Base-by-base conservation (phyloP, 2,329 filamentous ascomycete genomes). In the Phyllachora maydis region DNA sequence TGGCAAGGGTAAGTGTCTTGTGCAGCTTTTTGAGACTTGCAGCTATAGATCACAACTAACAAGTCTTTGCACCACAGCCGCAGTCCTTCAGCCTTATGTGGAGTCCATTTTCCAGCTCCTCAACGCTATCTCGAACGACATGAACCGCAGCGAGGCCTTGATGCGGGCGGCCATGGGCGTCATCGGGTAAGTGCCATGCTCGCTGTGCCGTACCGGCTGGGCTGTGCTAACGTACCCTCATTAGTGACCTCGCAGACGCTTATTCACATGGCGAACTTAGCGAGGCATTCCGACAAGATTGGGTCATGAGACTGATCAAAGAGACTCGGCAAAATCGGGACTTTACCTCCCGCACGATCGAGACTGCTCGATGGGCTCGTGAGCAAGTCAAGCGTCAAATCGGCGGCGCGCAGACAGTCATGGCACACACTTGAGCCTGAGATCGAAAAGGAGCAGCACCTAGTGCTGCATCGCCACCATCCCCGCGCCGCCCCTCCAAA, bases 131-230 rank as follows among this genome's bases (percentile, higher is more conserved):
- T 73, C 73, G 32, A 59, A 66, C 34, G 88, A 95, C 43, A 60
- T 64, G 34, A 91, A 88, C 57, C 76, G 82, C 36, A 92, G 81
- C 41, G 88, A 98, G 52, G 70, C 77, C 17, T 59, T 98, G 23
- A 74, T 95, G 61, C 67, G 88, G 36, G 78, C 85, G n/a, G 68
- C 77, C 6, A 95, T 95, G 79, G 88, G 88, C 47, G 83, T 95
- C 26, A 78, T 98, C 52, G 88, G 83, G 81, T 91, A 65, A 45
- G 72, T 52, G 11, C 9, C n/a, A n/a, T n/a, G n/a, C n/a, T 23
- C 8, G 19, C 16, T 14, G 23, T n/a, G n/a, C n/a, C n/a, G n/a
- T n/a, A n/a, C n/a, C n/a, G n/a, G n/a, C n/a, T n/a, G n/a, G n/a
- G n/a, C n/a, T n/a, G n/a, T n/a, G n/a, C n/a, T n/a, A n/a, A n/a